Evolutionary conservation across 352 stramenopile genomes (phyloP).

Genomic region (Pythium biforme): DNA sequence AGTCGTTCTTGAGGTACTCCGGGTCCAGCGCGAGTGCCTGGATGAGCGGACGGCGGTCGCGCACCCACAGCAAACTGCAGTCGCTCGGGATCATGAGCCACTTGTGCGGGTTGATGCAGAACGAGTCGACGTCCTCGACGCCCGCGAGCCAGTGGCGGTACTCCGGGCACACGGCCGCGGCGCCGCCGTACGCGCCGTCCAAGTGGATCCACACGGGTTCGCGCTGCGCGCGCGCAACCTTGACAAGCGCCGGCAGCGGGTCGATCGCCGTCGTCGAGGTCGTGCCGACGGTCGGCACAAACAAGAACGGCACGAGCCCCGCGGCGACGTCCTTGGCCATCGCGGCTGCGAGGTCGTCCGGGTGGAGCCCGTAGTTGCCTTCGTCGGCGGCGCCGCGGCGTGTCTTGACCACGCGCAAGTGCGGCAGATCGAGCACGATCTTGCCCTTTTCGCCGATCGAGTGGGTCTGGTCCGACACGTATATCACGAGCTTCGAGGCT

Average conservation of each 20-base stretch:
- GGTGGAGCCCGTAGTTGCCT: slow-evolving; percentile 53
- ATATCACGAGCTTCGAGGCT: slow-evolving; percentile 48
- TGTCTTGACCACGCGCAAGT: slow-evolving; percentile 53
- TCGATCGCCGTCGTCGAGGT: slow-evolving; percentile 65
- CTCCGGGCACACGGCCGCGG: slow-evolving; percentile 51
- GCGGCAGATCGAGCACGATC: slow-evolving; percentile 62
- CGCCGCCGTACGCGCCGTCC: slow-evolving; percentile 63
- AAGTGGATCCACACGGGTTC: slow-evolving; percentile 61
- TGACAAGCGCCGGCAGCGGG: slow-evolving; percentile 37
- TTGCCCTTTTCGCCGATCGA: slow-evolving; percentile 63
- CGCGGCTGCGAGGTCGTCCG: slow-evolving; percentile 41
- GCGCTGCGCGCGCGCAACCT: slow-evolving; percentile 36
- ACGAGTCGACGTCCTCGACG: slow-evolving; percentile 57
- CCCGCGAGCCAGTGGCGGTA: slow-evolving; percentile 49
- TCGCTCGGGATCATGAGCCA: slow-evolving; percentile 71
- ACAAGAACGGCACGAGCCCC: slow-evolving; percentile 56
- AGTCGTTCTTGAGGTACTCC: slow-evolving; percentile 76
- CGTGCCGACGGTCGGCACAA: slow-evolving; percentile 62
- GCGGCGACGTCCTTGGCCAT: slow-evolving; percentile 53
- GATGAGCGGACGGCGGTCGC: slow-evolving; percentile 52
- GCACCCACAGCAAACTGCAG: slow-evolving; percentile 64
- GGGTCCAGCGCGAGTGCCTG: slow-evolving; percentile 53
- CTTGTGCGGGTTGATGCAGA: slow-evolving; percentile 79
- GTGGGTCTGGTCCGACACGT: slow-evolving; percentile 74
- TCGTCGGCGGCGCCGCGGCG: slow-evolving; percentile 39